Conservation (phyloP, 495 filamentous ascomycete species). For the Penicillium salamii region DNA sequence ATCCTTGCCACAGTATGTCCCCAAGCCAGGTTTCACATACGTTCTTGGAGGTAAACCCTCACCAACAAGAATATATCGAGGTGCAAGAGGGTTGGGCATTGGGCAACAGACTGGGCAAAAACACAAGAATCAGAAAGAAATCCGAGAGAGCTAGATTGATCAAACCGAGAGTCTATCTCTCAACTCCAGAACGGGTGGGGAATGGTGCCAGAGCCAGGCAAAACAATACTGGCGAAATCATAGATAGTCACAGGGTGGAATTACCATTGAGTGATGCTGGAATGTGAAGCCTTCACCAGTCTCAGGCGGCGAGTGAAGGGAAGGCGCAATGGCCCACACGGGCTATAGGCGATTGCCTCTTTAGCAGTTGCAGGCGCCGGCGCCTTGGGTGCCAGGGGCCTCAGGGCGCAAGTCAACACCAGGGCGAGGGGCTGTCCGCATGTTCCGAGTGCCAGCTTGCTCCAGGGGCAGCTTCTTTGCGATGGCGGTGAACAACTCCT, state of each 20-base stretch:
- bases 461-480: slow-evolving; percentile 96
- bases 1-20: slow-evolving; percentile 31
- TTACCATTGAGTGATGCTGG: not conserved
- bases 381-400: slow-evolving; percentile 69
- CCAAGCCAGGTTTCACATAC: slow-evolving; percentile 36
- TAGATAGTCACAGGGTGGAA: slow-evolving; percentile 10
- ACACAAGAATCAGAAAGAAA: slow-evolving; percentile 18
- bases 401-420: slow-evolving; percentile 82
- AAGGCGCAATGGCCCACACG: not conserved
- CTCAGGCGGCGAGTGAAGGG: slow-evolving; percentile 3
- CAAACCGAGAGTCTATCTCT: slow-evolving; percentile 14
- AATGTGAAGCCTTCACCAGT: not conserved
- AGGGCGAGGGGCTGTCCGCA: slow-evolving; percentile 70
- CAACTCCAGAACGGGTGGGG: slow-evolving; percentile 5
- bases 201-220: slow-evolving; percentile 2
- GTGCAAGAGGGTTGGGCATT: slow-evolving; percentile 4
- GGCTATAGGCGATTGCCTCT: not conserved
- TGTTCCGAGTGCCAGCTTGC: slow-evolving; percentile 82
- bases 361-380: slow-evolving; percentile 75
- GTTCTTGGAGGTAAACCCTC: slow-evolving; percentile 16
- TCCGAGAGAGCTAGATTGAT: slow-evolving; percentile 18
- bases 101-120: slow-evolving; percentile 11
- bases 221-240: slow-evolving; percentile 6
- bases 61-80: too few species aligned
- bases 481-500: slow-evolving; percentile 95